These are phyloP conservation scores for Candida incommunis DNA, from an alignment of 805 yeast genomes.

Conservation along the genomic window DNA sequence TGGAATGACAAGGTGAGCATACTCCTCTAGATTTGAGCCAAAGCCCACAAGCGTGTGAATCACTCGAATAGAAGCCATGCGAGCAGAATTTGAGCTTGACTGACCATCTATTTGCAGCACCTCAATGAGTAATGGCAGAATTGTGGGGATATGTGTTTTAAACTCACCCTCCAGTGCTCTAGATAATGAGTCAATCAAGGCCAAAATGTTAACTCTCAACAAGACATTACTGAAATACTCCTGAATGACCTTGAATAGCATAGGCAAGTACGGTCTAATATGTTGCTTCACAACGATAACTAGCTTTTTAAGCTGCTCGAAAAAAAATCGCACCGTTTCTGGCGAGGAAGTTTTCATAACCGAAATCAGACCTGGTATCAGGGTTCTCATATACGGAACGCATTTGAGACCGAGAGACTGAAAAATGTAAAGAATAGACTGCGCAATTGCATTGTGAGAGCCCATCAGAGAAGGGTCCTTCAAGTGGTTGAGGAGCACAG, in stretches of 20 bases:
- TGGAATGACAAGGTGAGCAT: conserved; percentile 76
- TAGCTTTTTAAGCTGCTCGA: conserved; percentile 73
- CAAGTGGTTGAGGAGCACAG: conserved; percentile 66
- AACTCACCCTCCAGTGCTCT: conserved; percentile 85
- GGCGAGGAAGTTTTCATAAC: conserved; percentile 69
- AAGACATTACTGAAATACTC: conserved; percentile 54
- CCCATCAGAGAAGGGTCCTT: conserved; percentile 73
- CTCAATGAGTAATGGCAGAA: conserved; percentile 61
- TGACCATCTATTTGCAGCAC: conserved; percentile 58
- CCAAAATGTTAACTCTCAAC: conserved; percentile 65
- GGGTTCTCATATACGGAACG: conserved; percentile 75
- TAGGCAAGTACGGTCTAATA: conserved; percentile 66
- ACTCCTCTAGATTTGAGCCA: conserved; percentile 80
- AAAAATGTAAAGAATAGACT: conserved; percentile 83
- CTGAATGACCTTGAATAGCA: conserved; percentile 58
- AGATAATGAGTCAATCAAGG: conserved; percentile 71
- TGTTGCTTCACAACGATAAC: conserved; percentile 79
- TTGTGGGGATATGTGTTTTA: conserved; percentile 64
- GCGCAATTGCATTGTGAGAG: conserved; percentile 87
- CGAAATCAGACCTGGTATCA: conserved; percentile 72
- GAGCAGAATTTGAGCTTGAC: conserved; percentile 29
- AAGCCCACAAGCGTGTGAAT: conserved; percentile 73
- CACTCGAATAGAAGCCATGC: conserved; percentile 50
- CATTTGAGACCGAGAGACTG: conserved; percentile 80
- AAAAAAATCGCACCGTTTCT: conserved; percentile 70